Base-by-base conservation (phyloP, 306 rosid species). In the Inga oerstediana region DNA sequence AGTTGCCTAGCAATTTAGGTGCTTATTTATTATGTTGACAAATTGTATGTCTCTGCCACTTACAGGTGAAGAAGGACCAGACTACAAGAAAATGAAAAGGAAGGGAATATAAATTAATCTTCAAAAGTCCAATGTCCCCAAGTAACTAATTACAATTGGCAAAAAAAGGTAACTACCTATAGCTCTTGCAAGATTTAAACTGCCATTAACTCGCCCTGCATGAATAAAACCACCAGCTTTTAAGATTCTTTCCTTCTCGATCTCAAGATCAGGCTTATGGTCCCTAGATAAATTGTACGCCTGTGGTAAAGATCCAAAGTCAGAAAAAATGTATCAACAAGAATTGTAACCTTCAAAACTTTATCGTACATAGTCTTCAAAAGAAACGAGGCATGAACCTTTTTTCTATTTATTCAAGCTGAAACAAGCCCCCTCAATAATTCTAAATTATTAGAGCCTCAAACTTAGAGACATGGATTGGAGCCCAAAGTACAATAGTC, bases 171-270 rank as follows among this genome's bases (percentile, higher is more conserved):
- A 39, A 59, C 37, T 85, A 92, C 98, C 99, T 85, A 96, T 96
- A 85, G 99, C 99, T 85, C 99, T 94, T 58, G 99, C 92, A 80
- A 96, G 98, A 90, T 94, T 94, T 88, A 96, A 86, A 88, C 97
- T 94, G 81, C 99, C 99, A 91, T 96, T 96, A 80, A 96, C 94
- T 54, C 99, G 90, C 79, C 99, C 99, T 9, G 97, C 98, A 56
- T 94, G 97, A 80, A 96, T 96, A 85, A 94, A 96, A 75, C 99
- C 98, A 67, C 97, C 98, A 83, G 97, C 98, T 89, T 90, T 94
- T 75, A 90, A 76, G 85, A 96, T 96, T 89, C 98, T 90, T 20
- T 94, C 99, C 90, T 82, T 96, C 90, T 96, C 99, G 84, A 85
- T 77, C 88, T 92, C 97, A 85, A 96, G 98, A 79, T 94, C 92